Conservation (phyloP, 2,329 filamentous ascomycete species). For the Aspergillus quadricinctus region DNA sequence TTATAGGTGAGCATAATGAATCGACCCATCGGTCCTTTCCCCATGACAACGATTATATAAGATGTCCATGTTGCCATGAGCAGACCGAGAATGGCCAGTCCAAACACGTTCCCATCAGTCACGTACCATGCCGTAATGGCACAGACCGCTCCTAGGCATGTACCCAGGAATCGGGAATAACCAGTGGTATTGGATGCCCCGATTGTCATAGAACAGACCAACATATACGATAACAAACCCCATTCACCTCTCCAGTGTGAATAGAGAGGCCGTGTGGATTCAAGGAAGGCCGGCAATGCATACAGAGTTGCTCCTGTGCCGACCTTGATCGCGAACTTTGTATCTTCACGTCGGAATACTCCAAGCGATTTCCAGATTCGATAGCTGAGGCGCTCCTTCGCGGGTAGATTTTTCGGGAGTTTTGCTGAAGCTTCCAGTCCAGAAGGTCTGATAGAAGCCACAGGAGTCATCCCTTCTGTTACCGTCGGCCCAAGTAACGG, state of each 20-base stretch:
- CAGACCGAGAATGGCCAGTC: conserved; percentile 78
- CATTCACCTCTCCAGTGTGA: conserved; percentile 91
- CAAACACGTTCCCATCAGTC: conserved; percentile 66
- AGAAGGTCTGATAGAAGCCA: neutral
- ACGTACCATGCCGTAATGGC: conserved; percentile 75
- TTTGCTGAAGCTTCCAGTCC: neutral
- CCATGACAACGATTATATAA: conserved; percentile 79
- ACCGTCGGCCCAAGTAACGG: conserved; percentile 6
- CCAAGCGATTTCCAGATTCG: conserved; percentile 53
- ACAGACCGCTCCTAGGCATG: conserved; percentile 70
- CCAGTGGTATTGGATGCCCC: conserved; percentile 94
- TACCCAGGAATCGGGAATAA: conserved; percentile 79
- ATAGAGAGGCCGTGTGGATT: conserved; percentile 72
- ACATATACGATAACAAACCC: conserved; percentile 95
- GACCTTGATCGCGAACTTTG: conserved; percentile 84
- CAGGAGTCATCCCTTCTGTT: neutral
- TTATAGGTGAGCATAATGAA: conserved; percentile 97
- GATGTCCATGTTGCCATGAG: conserved; percentile 77
- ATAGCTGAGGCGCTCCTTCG: conserved; percentile 38
- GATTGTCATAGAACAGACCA: conserved; percentile 96
- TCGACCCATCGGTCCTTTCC: conserved; percentile 83
- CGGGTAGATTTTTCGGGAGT: conserved; percentile 3
- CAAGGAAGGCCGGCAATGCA: conserved; percentile 82
- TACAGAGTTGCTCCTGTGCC: conserved; percentile 85
- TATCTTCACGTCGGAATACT: conserved; percentile 60